phyloP scores from a whole-genome alignment of 345 rosid species.

The Atalantia buxifolia region DNA sequence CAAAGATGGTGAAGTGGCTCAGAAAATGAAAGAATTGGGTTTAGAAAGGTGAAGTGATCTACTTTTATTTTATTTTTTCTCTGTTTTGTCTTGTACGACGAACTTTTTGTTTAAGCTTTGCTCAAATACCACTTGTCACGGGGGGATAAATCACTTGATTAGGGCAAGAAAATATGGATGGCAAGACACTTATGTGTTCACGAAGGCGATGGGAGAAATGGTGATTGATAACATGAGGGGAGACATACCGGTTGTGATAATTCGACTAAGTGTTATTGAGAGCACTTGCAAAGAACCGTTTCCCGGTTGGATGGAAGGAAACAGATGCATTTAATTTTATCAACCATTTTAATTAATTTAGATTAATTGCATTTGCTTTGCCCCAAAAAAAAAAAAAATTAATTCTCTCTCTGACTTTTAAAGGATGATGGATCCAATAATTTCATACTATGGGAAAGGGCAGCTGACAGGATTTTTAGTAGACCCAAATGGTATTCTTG shows the following conservation, averaged over 20 bases:
- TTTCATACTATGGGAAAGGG: constrained; percentile 87
- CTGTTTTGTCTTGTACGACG: background rate
- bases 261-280: constrained; percentile 85
- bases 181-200: constrained; percentile 93
- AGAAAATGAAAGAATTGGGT: constrained; percentile 80
- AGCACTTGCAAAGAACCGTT: constrained; percentile 92
- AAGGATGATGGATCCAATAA: constrained; percentile 99
- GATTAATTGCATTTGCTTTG: too few relatives aligned
- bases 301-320: constrained; percentile 99
- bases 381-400: background rate
- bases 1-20: constrained; percentile 37
- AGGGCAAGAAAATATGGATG: constrained; percentile 89
- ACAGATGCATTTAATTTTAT: constrained; percentile 40
- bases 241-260: constrained; percentile 71
- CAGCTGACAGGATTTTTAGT: constrained; percentile 83
- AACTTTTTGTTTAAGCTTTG: too few relatives aligned
- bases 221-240: constrained; percentile 71
- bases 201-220: constrained; percentile 99
- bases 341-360: background rate
- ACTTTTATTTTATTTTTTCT: background rate
- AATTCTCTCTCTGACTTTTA: background rate
- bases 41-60: constrained; percentile 52
- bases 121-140: background rate
- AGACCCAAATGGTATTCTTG: constrained; percentile 88
- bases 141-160: background rate